A percentile compares a stretch with the other conserved stretches of the same genome.
phyloP scores from a whole-genome alignment of 352 stramenopile species.

The Thraustotheca clavata region DNA sequence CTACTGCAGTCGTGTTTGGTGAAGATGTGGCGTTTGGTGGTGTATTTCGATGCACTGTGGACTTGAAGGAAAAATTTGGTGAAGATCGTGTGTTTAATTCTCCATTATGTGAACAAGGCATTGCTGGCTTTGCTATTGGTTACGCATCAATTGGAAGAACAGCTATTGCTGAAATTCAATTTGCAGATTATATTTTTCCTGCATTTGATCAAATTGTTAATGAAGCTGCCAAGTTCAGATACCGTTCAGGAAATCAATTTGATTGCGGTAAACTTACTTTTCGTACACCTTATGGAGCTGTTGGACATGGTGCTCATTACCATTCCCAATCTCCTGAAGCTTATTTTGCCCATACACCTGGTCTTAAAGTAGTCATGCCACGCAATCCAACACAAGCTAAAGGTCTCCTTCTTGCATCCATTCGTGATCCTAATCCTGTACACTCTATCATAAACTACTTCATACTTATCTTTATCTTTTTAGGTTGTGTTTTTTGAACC shows the following conservation, averaged over 20 bases:
- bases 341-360: constrained; percentile 96
- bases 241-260: constrained; percentile 96
- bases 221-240: constrained; percentile 97
- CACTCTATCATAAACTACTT: not conserved
- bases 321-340: constrained; percentile 94
- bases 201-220: constrained; percentile 97
- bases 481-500: constrained; percentile 95
- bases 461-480: not conserved
- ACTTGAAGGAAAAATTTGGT: constrained; percentile 91
- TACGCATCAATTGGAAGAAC: constrained; percentile 94
- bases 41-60: constrained; percentile 96
- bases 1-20: constrained; percentile 90
- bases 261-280: constrained; percentile 96
- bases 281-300: constrained; percentile 92
- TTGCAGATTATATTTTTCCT: constrained; percentile 97
- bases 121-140: constrained; percentile 94
- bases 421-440: constrained; percentile 93
- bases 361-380: constrained; percentile 97
- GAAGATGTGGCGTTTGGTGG: constrained; percentile 98
- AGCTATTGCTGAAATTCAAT: constrained; percentile 97
- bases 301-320: constrained; percentile 91
- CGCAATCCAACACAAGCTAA: constrained; percentile 92
- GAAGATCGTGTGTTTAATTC: constrained; percentile 95
- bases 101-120: constrained; percentile 92
- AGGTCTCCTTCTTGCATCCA: constrained; percentile 91